Base-by-base conservation (phyloP, 441 rosid genomes). In the Populus hybrid region DNA sequence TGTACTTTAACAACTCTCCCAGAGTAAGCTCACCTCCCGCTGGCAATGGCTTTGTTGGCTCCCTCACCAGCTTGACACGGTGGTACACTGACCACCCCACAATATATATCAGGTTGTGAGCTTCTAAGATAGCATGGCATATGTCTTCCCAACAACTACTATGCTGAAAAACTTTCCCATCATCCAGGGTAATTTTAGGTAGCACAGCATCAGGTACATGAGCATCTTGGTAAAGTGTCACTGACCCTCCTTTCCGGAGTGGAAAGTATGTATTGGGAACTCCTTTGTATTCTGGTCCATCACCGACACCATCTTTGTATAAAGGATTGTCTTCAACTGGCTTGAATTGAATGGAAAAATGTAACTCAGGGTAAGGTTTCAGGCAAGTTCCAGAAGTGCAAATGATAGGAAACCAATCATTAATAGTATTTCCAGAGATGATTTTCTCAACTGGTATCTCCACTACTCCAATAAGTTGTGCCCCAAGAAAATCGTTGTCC, bases 141-240 rank as follows among this genome's bases (percentile, higher is more conserved):
- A 93, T 92, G 63, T 93, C 98, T 73, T 89, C 92, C 97, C 97
- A 93, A 18, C 98, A 93, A 78, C 83, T 84, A 75, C 86, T 87
- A 21, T 90, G 91, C 83, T 81, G 77, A 79, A 74, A 93, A 79
- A 76, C 73, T 73, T 83, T 89, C 68, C 94, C 97, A 77, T 76
- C 86, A 63, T 89, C 95, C 30, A 93, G 96, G 20, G 54, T 57
- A 73, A 93, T 88, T 72, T 89, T 81, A 10, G 97, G 97, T 21
- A 89, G 87, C 83, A 79, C 69, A 26, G 70, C 82, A 10, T 85
- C 86, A 28, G 92, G 91, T 10, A 92, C 88, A 74, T 93, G 98
- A 38, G 98, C 98, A 80, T 92, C 98, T 79, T 93, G 98, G 81
- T 93, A 92, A 59, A 90, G 87, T 8, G 95, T 93, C 68, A 93